Percentiles rank a stretch among this genome's conserved stretches.
Conservation (phyloP, 495 filamentous ascomycete species). For the Saxophila tyrrhenica region DNA sequence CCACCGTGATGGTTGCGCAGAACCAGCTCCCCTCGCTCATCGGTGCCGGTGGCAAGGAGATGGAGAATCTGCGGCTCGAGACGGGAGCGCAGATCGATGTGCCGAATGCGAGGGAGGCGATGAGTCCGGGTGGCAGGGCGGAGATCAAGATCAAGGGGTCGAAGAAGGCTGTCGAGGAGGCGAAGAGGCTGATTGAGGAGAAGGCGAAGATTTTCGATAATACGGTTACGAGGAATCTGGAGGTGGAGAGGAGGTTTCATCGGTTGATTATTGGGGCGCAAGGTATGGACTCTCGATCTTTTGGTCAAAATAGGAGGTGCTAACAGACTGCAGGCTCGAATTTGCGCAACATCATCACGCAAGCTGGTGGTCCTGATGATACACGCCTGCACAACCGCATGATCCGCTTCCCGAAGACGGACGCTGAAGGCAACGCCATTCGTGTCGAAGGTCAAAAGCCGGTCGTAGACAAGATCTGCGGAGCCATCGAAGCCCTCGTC, state of each 20-base stretch:
- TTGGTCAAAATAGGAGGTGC: background rate
- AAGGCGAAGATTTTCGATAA: conserved; percentile 77
- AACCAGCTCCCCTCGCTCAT: conserved; percentile 82
- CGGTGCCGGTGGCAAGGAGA: conserved; percentile 73
- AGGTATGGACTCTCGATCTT: conserved; percentile 40
- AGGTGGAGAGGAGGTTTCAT: conserved; percentile 86
- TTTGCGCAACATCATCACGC: conserved; percentile 73
- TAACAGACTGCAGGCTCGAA: conserved; percentile 57
- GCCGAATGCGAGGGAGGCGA: conserved; percentile 52
- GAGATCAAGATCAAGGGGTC: conserved; percentile 85
- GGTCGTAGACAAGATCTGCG: conserved; percentile 81
- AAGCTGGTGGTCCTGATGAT: conserved; percentile 82
- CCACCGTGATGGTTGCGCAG: conserved; percentile 72
- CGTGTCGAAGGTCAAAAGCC: conserved; percentile 69
- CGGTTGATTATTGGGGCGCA: conserved; percentile 76
- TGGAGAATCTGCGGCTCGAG: conserved; percentile 74
- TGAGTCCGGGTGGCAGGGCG: conserved; percentile 51
- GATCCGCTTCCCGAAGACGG: conserved; percentile 79
- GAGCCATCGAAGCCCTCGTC: conserved; percentile 67
- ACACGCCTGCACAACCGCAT: conserved; percentile 66
- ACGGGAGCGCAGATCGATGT: conserved; percentile 86
- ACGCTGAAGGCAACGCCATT: conserved; percentile 70
- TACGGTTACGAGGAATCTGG: conserved; percentile 67
- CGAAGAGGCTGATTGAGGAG: conserved; percentile 77
- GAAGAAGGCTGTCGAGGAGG: conserved; percentile 76